phyloP scores from a whole-genome alignment of 768 basidiomycete species.

The Russula compacta region DNA sequence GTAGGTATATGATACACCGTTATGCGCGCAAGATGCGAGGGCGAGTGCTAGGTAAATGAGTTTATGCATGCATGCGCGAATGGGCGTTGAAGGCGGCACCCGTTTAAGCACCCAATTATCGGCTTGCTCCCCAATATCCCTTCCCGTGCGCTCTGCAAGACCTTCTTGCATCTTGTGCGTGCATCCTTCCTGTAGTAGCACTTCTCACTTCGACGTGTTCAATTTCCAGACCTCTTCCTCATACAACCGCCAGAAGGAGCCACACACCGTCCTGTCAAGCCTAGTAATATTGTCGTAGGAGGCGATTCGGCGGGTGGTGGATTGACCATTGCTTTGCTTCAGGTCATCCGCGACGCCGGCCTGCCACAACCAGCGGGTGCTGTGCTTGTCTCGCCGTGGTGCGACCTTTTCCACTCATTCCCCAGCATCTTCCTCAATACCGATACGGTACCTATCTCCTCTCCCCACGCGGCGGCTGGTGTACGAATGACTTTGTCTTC shows the following conservation, averaged over 20 bases:
- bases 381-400: constrained; percentile 88
- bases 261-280: constrained; percentile 69
- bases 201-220: not conserved
- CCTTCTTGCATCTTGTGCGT: constrained; percentile 69
- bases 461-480: not conserved
- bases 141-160: constrained; percentile 93
- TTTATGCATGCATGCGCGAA: not conserved
- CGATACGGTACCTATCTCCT: constrained; percentile 45
- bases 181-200: constrained; percentile 19
- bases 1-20: constrained; percentile 66
- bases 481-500: not conserved
- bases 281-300: constrained; percentile 71
- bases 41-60: constrained; percentile 59
- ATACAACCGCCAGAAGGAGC: constrained; percentile 78
- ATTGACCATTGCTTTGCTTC: constrained; percentile 70
- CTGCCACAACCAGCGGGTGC: constrained; percentile 85
- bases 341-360: constrained; percentile 76
- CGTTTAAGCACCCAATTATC: constrained; percentile 60
- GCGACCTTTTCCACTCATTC: constrained; percentile 86
- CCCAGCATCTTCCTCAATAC: constrained; percentile 82
- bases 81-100: constrained; percentile 2
- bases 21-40: constrained; percentile 90
- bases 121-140: constrained; percentile 90
- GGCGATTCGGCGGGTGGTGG: constrained; percentile 98
- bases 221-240: constrained; percentile 67